Base-by-base conservation (phyloP, 169 alveolate species). In the Babesia divergens region DNA sequence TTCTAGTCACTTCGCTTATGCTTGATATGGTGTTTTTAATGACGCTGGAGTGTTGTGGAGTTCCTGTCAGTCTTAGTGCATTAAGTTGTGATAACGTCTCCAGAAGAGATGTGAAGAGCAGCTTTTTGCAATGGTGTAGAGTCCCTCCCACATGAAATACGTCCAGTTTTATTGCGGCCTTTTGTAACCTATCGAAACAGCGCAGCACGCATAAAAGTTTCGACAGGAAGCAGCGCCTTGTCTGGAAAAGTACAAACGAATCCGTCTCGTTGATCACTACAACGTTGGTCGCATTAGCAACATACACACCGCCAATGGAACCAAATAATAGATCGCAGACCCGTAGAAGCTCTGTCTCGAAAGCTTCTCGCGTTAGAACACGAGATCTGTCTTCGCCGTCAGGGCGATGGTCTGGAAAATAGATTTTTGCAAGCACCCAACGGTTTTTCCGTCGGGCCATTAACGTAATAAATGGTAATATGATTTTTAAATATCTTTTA, bases 371-470 rank as follows among this genome's bases (percentile, higher is more conserved):
- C 26, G 62, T 77, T 22, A 77, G 28, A 3, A 66, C 46, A 13
- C 66, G 72, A n/a, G 60, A 1, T 8, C 14, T 4, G 24, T 13
- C 43, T 16, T 4, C 56, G n/a, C 24, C 34, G 5, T 20, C 62
- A 20, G 11, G 20, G 35, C 13, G 22, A 13, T 35, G 26, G 40
- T 67, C 82, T 16, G 34, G 58, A 16, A 77, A 2, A 18, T 59
- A 24, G 56, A 60, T 64, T 50, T 51, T 62, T 34, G 64, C 66
- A 13, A 77, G 34, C 54, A 77, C 46, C 86, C 86, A 77, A 40
- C 86, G 84, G 35, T 77, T 77, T 60, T 77, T 77, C 2, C 70
- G 72, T 34, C 86, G 86, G 55, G 64, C 81, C 86, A 77, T 77
- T 28, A 56, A 77, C 38, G 1, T 35, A 32, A 16, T n/a, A 5